These are phyloP conservation scores for Debaryomycetaceae sp. DNA, from an alignment of 1,139 yeast genomes.

Conservation along the genomic window DNA sequence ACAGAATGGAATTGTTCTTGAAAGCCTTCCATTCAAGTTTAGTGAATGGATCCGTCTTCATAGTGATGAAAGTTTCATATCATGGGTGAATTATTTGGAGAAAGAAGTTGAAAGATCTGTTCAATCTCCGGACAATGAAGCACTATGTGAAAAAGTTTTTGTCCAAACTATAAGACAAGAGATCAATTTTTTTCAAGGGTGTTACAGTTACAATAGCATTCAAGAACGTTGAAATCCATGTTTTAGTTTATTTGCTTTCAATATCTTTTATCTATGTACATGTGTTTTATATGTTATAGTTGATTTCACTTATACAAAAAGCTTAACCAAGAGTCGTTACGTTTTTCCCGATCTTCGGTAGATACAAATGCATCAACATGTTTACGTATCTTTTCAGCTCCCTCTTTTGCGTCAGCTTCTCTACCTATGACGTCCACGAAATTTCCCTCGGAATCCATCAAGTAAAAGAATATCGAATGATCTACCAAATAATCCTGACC, in stretches of 20 bases:
- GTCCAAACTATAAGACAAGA: slow-evolving; percentile 36
- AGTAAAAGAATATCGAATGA: slow-evolving; percentile 91
- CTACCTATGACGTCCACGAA: slow-evolving; percentile 94
- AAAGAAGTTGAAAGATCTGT: slow-evolving; percentile 42
- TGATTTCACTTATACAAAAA: slow-evolving; percentile 47
- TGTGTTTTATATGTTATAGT: not conserved
- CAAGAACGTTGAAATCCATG: not conserved
- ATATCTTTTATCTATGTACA: not conserved
- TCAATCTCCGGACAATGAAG: slow-evolving; percentile 11
- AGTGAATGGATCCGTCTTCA: slow-evolving; percentile 53
- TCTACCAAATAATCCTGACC: slow-evolving; percentile 97
- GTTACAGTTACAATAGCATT: slow-evolving; percentile 24
- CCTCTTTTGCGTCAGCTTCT: slow-evolving; percentile 76
- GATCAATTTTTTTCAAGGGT: slow-evolving; percentile 43
- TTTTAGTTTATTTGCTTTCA: no score
- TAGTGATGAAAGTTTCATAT: slow-evolving; percentile 42
- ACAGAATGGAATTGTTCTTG: slow-evolving; percentile 16
- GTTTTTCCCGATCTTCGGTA: slow-evolving; percentile 54
- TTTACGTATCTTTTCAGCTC: slow-evolving; percentile 72
- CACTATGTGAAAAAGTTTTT: slow-evolving; percentile 29
- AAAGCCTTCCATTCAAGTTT: slow-evolving; percentile 39
- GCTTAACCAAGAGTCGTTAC: slow-evolving; percentile 55
- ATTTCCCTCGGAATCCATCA: slow-evolving; percentile 96
- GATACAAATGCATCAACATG: slow-evolving; percentile 81
- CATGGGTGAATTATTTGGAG: slow-evolving; percentile 45